A percentile compares a stretch with the other conserved stretches of the same genome.
Evolutionary conservation across 75 land plant genomes (phyloP).

Genomic region (Sequoiadendron giganteum): DNA sequence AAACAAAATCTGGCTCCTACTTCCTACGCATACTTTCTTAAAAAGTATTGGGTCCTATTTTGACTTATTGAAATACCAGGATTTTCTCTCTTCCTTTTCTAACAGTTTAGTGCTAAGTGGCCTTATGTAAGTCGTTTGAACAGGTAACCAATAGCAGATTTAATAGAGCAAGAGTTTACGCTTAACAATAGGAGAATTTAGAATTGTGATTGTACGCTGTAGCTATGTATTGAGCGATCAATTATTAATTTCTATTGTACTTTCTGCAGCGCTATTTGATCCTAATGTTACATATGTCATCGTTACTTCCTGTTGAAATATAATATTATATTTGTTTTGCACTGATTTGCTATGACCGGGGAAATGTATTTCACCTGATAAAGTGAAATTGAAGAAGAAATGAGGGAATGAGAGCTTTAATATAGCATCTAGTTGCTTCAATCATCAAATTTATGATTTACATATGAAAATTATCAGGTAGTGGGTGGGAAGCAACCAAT

Average conservation of each 20-base stretch:
- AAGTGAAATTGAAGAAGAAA: not conserved
- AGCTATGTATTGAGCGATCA: not conserved
- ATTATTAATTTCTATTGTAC: not conserved
- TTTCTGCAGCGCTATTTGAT: not conserved
- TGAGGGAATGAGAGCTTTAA: not conserved
- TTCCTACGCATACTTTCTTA: not conserved
- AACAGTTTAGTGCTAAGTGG: not conserved
- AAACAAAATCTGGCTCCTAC: not conserved
- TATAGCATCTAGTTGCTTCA: not conserved
- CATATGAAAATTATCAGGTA: not conserved
- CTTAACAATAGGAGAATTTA: not conserved
- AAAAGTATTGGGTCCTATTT: not conserved
- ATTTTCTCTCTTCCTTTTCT: not conserved
- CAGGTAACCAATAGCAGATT: not conserved
- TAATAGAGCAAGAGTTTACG: not conserved
- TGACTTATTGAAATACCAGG: not conserved
- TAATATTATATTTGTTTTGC: not conserved
- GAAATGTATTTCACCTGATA: not conserved
- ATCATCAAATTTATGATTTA: not conserved
- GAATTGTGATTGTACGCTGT: not conserved
- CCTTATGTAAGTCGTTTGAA: not conserved
- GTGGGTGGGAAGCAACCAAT: not conserved
- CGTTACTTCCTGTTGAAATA: not conserved
- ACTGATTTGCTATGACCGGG: not conserved
- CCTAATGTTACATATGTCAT: not conserved